Conservation (phyloP, 140 eudicot genomes). For the Erigeron philadelphicus region DNA sequence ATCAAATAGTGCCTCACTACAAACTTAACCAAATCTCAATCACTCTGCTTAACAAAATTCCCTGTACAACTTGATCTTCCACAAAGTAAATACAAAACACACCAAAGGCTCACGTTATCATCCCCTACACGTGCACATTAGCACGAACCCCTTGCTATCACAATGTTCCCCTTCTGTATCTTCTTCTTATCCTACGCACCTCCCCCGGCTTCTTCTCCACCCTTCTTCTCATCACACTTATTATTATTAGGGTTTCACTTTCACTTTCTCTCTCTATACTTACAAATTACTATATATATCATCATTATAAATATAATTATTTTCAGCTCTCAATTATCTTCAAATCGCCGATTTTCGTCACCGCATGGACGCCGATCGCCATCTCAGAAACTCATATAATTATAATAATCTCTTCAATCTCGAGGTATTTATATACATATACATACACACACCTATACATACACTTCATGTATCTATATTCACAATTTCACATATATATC, state of each 20-base stretch:
- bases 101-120: constrained; percentile 33
- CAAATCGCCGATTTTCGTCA: constrained; percentile 17
- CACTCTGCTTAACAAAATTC: too few species aligned
- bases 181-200: constrained; percentile 43
- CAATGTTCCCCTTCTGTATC: constrained; percentile 27
- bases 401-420: constrained; percentile 79
- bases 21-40: too few species aligned
- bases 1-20: too few species aligned
- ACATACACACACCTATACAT: neutral
- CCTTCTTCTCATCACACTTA: constrained; percentile 17
- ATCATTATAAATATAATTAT: constrained; percentile 7
- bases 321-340: constrained; percentile 27
- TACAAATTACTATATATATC: constrained; percentile 13
- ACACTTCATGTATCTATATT: neutral
- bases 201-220: constrained; percentile 44
- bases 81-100: constrained; percentile 14
- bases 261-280: constrained; percentile 26
- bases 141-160: constrained; percentile 13
- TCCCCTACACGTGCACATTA: constrained; percentile 31
- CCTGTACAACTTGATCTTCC: neutral
- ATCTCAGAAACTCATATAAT: constrained; percentile 34
- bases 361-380: constrained; percentile 55
- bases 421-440: constrained; percentile 40
- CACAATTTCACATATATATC: constrained; percentile 2
- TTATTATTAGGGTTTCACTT: constrained; percentile 38